Evolutionary conservation across 179 eudicot genomes (phyloP).

Genomic region (Spinacia oleracea): DNA sequence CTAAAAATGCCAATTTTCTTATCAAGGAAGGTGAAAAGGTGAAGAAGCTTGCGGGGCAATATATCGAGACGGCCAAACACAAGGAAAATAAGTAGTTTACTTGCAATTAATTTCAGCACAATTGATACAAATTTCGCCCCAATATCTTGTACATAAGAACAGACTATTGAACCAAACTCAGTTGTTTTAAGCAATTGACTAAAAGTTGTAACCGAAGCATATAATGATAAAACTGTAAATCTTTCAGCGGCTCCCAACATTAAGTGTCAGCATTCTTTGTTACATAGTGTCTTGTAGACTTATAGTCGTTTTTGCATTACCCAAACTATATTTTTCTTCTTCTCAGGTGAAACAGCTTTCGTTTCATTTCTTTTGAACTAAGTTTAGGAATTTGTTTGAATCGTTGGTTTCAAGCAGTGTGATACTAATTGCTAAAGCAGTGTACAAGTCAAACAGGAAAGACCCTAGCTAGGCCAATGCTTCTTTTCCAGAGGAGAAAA

Average conservation of each 20-base stretch:
- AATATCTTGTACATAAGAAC: constrained; percentile 28
- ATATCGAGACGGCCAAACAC: constrained; percentile 78
- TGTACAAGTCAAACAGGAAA: too few species aligned
- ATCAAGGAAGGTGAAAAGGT: constrained; percentile 96
- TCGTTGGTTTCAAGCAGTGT: too few species aligned
- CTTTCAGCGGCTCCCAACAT: background rate
- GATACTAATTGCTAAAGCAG: too few species aligned
- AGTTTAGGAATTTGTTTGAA: too few species aligned
- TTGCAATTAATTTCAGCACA: background rate
- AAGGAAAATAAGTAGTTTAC: constrained; percentile 35
- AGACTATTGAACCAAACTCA: background rate
- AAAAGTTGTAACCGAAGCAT: constrained; percentile 6
- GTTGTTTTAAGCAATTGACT: background rate
- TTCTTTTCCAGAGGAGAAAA: too few species aligned
- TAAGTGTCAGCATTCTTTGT: background rate
- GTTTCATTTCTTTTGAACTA: too few species aligned
- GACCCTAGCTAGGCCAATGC: too few species aligned
- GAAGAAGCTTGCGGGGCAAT: constrained; percentile 91
- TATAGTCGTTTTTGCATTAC: too few species aligned
- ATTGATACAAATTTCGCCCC: background rate
- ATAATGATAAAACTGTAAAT: background rate
- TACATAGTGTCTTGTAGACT: too few species aligned
- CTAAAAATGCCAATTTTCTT: constrained; percentile 75
- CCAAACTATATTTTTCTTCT: too few species aligned
- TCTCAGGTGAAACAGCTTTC: too few species aligned